Percentiles rank a stretch among this genome's conserved stretches.
Conservation (phyloP, 1,284 basidiomycete species). For the Rhodotorula sp. region DNA sequence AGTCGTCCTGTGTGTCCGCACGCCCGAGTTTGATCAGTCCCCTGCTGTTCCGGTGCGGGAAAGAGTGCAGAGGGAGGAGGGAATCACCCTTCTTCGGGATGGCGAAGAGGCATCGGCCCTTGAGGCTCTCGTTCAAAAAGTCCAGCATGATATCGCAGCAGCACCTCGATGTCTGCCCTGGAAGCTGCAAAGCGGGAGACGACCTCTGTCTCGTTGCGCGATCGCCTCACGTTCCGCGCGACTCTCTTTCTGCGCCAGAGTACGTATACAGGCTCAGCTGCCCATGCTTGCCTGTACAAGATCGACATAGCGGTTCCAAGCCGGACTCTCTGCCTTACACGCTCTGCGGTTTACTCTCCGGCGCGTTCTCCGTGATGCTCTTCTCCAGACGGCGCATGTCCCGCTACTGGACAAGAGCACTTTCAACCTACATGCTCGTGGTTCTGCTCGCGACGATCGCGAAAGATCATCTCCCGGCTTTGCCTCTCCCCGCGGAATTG, state of each 20-base stretch:
- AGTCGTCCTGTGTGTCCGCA: conserved; percentile 64
- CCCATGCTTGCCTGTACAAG: neutral
- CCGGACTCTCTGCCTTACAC: too few species aligned
- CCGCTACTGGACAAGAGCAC: too few species aligned
- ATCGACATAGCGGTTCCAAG: too few species aligned
- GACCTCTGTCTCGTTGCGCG: neutral
- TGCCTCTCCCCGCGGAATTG: neutral
- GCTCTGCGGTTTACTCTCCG: too few species aligned
- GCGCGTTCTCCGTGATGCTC: neutral
- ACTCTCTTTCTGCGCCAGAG: neutral
- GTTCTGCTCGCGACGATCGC: conserved; percentile 6
- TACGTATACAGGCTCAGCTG: neutral
- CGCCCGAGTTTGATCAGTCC: neutral
- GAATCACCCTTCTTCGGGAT: conserved; percentile 92
- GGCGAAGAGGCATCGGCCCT: conserved; percentile 82
- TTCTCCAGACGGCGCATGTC: neutral
- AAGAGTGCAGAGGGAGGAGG: neutral
- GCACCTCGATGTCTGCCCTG: neutral
- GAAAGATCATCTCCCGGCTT: neutral
- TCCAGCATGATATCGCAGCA: conserved; percentile 37
- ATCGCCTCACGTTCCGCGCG: neutral
- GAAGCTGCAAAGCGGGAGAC: neutral
- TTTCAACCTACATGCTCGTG: neutral
- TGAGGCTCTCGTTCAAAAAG: conserved; percentile 58
- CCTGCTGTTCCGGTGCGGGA: too few species aligned